Percentiles rank a stretch among this genome's conserved stretches.
phyloP scores from a whole-genome alignment of 208 protist genomes.

The Crithidia brevicula region DNA sequence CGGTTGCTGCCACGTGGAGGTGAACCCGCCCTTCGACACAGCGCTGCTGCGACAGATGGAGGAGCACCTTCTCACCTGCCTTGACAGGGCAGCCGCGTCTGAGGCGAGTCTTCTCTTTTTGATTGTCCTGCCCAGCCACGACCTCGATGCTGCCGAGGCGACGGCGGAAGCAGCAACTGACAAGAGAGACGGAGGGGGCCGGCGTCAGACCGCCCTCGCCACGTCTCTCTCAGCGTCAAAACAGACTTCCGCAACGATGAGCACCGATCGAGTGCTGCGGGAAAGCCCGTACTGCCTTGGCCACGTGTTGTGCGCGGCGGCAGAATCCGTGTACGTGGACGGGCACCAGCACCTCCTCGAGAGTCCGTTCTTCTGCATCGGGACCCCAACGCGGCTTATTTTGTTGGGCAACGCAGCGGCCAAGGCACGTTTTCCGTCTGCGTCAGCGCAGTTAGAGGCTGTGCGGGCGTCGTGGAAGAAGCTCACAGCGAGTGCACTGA shows the following conservation, averaged over 20 bases:
- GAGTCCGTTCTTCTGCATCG: constrained; percentile 70
- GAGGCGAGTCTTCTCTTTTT: constrained; percentile 53
- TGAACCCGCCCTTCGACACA: constrained; percentile 86
- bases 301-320: constrained; percentile 49
- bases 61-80: constrained; percentile 32
- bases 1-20: constrained; percentile 70
- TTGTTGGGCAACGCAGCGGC: constrained; percentile 60
- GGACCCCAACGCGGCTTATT: constrained; percentile 71
- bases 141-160: constrained; percentile 44
- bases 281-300: constrained; percentile 59
- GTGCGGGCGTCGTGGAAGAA: constrained; percentile 36
- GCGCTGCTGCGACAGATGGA: constrained; percentile 66
- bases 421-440: constrained; percentile 27
- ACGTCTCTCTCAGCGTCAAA: too few relatives aligned
- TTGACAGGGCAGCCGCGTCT: constrained; percentile 18
- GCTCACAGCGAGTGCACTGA: constrained; percentile 27
- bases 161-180: not conserved
- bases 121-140: constrained; percentile 73
- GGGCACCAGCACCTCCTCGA: constrained; percentile 75
- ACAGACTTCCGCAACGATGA: not conserved
- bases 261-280: constrained; percentile 46
- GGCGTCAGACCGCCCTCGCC: too few relatives aligned
- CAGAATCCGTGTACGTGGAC: constrained; percentile 71
- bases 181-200: too few relatives aligned
- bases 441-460: constrained; percentile 22